phyloP scores from a whole-genome alignment of 2,329 filamentous ascomycete genomes.

The Pseudomassariella vexata region DNA sequence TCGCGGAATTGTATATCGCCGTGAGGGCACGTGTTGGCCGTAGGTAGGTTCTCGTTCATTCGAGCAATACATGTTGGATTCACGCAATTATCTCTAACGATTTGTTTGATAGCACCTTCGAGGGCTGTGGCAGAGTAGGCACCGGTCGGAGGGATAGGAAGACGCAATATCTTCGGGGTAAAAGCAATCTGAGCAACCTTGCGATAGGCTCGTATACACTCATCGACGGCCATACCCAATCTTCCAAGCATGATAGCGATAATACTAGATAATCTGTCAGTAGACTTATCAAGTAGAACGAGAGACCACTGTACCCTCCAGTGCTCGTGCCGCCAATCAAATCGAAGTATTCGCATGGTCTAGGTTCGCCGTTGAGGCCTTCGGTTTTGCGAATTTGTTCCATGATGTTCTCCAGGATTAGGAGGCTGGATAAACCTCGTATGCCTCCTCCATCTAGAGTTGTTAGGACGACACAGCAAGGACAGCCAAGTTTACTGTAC shows the following conservation, averaged over 20 bases:
- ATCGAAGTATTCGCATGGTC: not conserved
- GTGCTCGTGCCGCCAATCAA: slow-evolving; percentile 1
- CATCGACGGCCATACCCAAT: not conserved
- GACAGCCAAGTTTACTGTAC: not conserved
- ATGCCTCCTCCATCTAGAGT: slow-evolving; percentile 1
- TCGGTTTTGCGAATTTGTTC: not conserved
- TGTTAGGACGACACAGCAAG: not conserved
- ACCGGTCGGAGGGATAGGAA: slow-evolving; percentile 9
- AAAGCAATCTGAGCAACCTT: slow-evolving; percentile 13
- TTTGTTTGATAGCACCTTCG: slow-evolving; percentile 16
- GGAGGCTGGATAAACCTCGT: not conserved
- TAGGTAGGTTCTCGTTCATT: too few relatives aligned
- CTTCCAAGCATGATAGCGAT: slow-evolving; percentile 2
- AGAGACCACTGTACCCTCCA: not conserved
- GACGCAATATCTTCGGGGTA: slow-evolving; percentile 13
- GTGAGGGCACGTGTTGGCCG: slow-evolving; percentile 16
- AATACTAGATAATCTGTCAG: not conserved
- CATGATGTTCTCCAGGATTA: slow-evolving; percentile 1
- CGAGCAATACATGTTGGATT: slow-evolving; percentile 8
- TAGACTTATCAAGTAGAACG: not conserved
- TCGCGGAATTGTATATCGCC: slow-evolving; percentile 15
- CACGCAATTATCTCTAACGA: slow-evolving; percentile 11
- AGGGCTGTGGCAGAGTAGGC: slow-evolving; percentile 19
- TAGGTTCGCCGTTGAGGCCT: not conserved
- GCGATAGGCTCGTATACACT: slow-evolving; percentile 1